phyloP scores from a whole-genome alignment of 164 flowering plant species.

The Berberis thunbergii region DNA sequence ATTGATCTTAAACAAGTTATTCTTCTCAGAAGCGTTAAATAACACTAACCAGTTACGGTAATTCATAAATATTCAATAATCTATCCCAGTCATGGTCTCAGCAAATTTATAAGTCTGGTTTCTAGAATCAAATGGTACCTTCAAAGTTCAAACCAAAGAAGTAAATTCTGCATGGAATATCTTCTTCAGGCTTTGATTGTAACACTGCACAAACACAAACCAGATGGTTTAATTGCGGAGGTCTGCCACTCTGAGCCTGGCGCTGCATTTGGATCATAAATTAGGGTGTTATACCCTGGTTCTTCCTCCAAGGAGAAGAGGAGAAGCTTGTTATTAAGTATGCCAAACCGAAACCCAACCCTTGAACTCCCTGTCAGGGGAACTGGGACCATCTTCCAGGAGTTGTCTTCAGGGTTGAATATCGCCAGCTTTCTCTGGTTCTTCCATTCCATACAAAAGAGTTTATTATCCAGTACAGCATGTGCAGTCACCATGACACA shows the following conservation, averaged over 20 bases:
- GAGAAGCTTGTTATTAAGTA: conserved; percentile 63
- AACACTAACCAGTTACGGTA: no score
- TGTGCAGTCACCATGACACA: conserved; percentile 97
- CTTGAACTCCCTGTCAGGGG: conserved; percentile 76
- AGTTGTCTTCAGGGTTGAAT: conserved; percentile 48
- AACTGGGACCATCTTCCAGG: conserved; percentile 75
- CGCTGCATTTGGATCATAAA: conserved; percentile 76
- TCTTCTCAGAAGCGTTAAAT: no score
- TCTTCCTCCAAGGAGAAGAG: conserved; percentile 55
- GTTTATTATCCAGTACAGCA: conserved; percentile 66
- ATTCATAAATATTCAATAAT: no score
- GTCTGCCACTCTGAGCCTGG: conserved; percentile 78
- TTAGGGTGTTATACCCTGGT: conserved; percentile 28
- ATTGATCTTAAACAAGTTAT: no score
- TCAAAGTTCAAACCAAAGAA: no score
- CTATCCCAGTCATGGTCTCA: no score
- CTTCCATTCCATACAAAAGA: conserved; percentile 96
- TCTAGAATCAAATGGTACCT: no score
- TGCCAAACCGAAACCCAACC: conserved; percentile 71
- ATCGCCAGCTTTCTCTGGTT: conserved; percentile 66
- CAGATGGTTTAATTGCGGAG: conserved; percentile 50
- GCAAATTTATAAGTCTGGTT: no score
- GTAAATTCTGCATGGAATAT: background rate
- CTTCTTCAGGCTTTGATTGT: conserved; percentile 61
- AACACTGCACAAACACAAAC: conserved; percentile 61